Evolutionary conservation across 2,329 filamentous ascomycete genomes (phyloP).

Genomic region (Trichocomaceae sp.): DNA sequence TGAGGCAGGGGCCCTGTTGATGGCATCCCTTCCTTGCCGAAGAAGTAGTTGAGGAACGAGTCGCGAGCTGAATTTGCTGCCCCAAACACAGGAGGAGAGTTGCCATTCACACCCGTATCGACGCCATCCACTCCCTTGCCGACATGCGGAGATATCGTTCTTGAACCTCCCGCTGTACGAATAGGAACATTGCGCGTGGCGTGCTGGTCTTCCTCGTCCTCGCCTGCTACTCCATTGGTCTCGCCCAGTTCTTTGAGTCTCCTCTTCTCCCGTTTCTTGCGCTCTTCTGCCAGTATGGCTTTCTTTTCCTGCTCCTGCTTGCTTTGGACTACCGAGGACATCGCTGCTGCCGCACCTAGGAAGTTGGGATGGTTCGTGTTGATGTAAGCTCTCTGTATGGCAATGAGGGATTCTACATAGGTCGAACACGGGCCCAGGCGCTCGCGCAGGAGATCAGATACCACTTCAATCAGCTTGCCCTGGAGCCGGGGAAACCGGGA

Average conservation of each 20-base stretch:
- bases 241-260: conserved; percentile 73
- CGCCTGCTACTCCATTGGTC: conserved; percentile 66
- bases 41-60: conserved; percentile 97
- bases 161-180: conserved; percentile 54
- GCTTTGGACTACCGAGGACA: conserved; percentile 91
- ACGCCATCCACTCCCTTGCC: conserved; percentile 57
- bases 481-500: conserved; percentile 87
- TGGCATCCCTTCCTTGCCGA: conserved; percentile 73
- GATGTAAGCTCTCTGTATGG: conserved; percentile 96
- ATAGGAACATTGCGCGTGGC: conserved; percentile 49
- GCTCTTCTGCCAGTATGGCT: conserved; percentile 70
- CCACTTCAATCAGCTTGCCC: conserved; percentile 94
- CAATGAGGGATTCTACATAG: conserved; percentile 94
- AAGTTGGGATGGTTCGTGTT: conserved; percentile 99
- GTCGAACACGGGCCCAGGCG: conserved; percentile 78
- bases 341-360: conserved; percentile 88
- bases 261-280: conserved; percentile 74
- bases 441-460: conserved; percentile 90
- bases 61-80: conserved; percentile 63
- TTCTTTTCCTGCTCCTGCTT: conserved; percentile 93
- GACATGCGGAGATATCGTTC: conserved; percentile 78
- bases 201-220: conserved; percentile 61
- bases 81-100: conserved; percentile 58
- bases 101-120: conserved; percentile 61
- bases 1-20: conserved; percentile 39